Evolutionary conservation across 176 grass and related monocot genomes (phyloP).

Genomic region (Carex littledalei): DNA sequence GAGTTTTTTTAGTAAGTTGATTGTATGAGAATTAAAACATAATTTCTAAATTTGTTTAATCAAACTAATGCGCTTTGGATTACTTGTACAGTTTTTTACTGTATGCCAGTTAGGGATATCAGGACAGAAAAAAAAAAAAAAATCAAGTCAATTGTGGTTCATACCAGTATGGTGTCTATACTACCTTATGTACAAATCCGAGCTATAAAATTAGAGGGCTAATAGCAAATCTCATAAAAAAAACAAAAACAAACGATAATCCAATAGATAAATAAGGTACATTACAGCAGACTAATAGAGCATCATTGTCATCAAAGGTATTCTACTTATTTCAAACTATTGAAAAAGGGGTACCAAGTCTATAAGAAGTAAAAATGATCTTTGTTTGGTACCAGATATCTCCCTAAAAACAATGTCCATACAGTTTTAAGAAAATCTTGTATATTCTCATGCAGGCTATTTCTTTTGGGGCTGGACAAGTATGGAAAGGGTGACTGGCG

Average conservation of each 20-base stretch:
- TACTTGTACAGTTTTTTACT: background rate
- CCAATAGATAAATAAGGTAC: background rate
- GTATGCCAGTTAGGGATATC: background rate
- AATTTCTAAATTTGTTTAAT: background rate
- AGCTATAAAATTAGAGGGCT: background rate
- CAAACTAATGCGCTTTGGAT: background rate
- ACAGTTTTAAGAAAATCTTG: background rate
- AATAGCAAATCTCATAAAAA: background rate
- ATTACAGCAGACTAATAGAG: background rate
- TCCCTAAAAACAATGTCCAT: background rate
- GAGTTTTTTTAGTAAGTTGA: background rate
- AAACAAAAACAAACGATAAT: background rate
- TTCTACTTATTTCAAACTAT: background rate
- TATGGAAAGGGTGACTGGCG: conserved; percentile 97
- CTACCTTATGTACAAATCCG: background rate
- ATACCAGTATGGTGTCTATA: background rate
- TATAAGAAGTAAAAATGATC: background rate
- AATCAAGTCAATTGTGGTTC: background rate
- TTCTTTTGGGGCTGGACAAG: conserved; percentile 93
- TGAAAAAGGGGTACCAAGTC: background rate
- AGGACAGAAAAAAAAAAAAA: background rate
- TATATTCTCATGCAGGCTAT: conserved; percentile 48
- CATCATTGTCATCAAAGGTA: background rate
- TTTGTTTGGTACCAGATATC: background rate
- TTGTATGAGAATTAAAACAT: background rate